phyloP scores from a whole-genome alignment of 192 early-diverging fungal genomes.

The Mortierella hygrophila region DNA sequence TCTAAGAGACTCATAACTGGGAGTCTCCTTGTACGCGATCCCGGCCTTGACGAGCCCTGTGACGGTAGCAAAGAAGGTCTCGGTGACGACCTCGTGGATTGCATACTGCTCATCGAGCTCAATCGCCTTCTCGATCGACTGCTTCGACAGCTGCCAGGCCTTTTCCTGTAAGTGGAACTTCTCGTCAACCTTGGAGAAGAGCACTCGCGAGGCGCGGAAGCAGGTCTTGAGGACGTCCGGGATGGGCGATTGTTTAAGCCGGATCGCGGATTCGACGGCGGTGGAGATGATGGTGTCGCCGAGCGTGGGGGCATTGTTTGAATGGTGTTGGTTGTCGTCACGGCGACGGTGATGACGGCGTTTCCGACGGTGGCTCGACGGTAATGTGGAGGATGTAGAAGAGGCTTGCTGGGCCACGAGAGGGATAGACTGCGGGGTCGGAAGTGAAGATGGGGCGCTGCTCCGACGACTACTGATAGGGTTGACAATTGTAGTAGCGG shows the following conservation, averaged over 20 bases:
- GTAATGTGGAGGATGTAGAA: not conserved
- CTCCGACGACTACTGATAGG: too few species aligned
- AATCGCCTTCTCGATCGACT: conserved; percentile 61
- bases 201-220: conserved; percentile 33
- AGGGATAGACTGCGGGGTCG: not conserved
- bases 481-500: too few species aligned
- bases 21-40: conserved; percentile 63
- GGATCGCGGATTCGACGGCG: conserved; percentile 61
- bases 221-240: conserved; percentile 61
- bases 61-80: conserved; percentile 56
- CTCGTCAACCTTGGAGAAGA: conserved; percentile 57
- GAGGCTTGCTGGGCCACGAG: not conserved
- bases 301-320: conserved; percentile 7
- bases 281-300: conserved; percentile 58
- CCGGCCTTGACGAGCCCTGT: conserved; percentile 62
- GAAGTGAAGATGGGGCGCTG: too few species aligned
- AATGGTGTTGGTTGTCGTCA: too few species aligned
- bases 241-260: conserved; percentile 68
- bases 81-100: conserved; percentile 62
- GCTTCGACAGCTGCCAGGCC: conserved; percentile 61
- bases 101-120: conserved; percentile 67
- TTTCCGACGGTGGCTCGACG: not conserved
- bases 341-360: not conserved
- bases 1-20: conserved; percentile 45
- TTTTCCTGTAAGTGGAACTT: conserved; percentile 59